Conservation (phyloP, 345 rosid species). For the Brassica nigra region DNA sequence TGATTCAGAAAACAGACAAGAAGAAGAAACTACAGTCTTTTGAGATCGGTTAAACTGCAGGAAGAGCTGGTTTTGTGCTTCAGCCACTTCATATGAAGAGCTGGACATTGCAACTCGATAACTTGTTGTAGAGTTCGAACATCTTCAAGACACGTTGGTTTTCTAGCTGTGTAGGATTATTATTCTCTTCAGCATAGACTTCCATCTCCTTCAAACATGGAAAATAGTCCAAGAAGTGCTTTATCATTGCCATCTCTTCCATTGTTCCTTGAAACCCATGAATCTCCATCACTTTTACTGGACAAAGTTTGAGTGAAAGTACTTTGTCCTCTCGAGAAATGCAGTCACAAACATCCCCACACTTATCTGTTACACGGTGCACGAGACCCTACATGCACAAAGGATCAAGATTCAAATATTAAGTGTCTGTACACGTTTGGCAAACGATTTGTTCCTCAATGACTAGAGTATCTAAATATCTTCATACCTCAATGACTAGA, state of each 20-base stretch:
- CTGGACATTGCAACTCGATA: neutral
- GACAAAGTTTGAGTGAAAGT: too few relatives aligned
- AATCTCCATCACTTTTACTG: too few relatives aligned
- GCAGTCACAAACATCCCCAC: slow-evolving; percentile 10
- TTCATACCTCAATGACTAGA: too few relatives aligned
- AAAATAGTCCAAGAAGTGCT: slow-evolving; percentile 14
- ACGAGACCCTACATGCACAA: slow-evolving; percentile 1
- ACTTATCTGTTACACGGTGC: slow-evolving; percentile 9
- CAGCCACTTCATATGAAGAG: neutral
- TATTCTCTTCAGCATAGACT: neutral
- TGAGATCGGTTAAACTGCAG: too few relatives aligned
- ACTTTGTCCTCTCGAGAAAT: neutral
- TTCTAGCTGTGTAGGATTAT: neutral
- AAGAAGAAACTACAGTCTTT: too few relatives aligned
- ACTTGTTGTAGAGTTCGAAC: neutral
- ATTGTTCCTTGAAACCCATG: neutral
- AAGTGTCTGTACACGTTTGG: too few relatives aligned
- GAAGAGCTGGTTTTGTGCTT: neutral
- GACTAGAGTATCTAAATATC: neutral
- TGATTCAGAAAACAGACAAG: too few relatives aligned
- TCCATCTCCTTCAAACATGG: slow-evolving; percentile 1
- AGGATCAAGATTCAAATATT: neutral
- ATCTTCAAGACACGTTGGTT: neutral
- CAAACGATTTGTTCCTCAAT: too few relatives aligned
- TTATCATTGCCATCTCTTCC: neutral